Base-by-base conservation (phyloP, 2,329 filamentous ascomycete species). In the Xylariaceae sp. region DNA sequence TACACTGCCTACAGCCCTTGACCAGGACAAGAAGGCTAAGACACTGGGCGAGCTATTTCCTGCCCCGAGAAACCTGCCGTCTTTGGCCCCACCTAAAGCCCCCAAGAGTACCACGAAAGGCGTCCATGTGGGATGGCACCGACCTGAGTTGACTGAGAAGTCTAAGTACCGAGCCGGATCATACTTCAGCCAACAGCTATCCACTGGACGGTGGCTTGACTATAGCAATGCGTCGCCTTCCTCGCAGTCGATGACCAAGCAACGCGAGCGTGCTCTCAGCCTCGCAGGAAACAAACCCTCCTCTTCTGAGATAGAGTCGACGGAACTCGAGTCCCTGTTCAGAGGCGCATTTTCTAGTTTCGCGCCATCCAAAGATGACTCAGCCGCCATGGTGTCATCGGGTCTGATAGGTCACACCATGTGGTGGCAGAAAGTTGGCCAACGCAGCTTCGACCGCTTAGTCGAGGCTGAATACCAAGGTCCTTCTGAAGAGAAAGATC, bases 271-370 rank as follows among this genome's bases (percentile, higher is more conserved):
- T 37, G 83, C 85, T 1, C 71, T 88, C 55, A 89, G 85, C 56
- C 71, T 79, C 59, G 82, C 69, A 33, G 83, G 75, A 54, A 76
- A 70, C 61, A 79, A 82, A 65, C 77, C 76, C 5, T 76, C 76
- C 2, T 65, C 71, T 5, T 67, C 68, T 1, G 80, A 83, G 52
- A 60, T 79, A 1, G 75, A 86, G 58, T 71, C 79, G 55, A 77
- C 79, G 3, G 85, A 85, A 61, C 80, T 89, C 66, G 86, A 91
- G 55, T 76, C 83, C 0, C 69, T 91, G 8, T 92, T 91, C 60
- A 77, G 85, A 22, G 81, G 84, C 44, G 86, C 83, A 1, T 92
- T 90, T 63, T 89, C 85, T 1, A 86, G 84, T 58, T 92, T 91
- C 63, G 87, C 87, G 5, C 87, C 87, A 0, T 82, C 78, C 41